Evolutionary conservation across 2,329 filamentous ascomycete genomes (phyloP).

Genomic region (Pseudogymnoascus verrucosus): DNA sequence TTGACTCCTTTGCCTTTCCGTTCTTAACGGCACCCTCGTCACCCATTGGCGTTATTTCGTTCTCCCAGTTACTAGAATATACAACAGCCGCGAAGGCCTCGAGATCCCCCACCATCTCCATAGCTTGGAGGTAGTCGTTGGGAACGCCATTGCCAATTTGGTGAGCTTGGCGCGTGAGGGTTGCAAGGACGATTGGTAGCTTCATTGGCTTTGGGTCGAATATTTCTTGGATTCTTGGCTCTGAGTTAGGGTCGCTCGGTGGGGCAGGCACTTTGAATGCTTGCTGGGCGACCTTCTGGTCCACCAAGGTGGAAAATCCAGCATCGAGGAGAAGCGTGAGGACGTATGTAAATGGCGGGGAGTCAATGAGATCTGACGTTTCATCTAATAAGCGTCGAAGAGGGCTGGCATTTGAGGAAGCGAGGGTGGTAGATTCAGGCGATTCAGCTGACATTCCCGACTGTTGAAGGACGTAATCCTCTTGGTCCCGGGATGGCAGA

Average conservation of each 20-base stretch:
- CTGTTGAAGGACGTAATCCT: constrained; percentile 76
- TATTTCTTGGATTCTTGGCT: constrained; percentile 40
- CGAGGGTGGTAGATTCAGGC: constrained; percentile 30
- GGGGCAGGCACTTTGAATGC: constrained; percentile 59
- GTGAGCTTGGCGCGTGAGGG: constrained; percentile 86
- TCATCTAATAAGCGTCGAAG: constrained; percentile 86
- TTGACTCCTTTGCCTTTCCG: constrained; percentile 17
- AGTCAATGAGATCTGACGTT: constrained; percentile 91
- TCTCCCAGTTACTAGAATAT: constrained; percentile 77
- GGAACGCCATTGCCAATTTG: constrained; percentile 72
- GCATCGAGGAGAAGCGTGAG: constrained; percentile 79
- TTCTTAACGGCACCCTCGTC: constrained; percentile 13
- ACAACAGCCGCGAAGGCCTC: constrained; percentile 82
- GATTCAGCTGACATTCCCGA: constrained; percentile 65
- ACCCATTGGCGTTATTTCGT: constrained; percentile 42
- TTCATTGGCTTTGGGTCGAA: constrained; percentile 51
- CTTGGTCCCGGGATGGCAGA: constrained; percentile 69
- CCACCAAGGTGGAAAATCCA: constrained; percentile 75
- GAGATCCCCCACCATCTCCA: constrained; percentile 68
- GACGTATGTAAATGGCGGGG: constrained; percentile 81
- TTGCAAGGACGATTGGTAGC: constrained; percentile 81
- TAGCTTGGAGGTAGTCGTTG: constrained; percentile 63
- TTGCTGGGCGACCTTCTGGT: constrained; percentile 69
- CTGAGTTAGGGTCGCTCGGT: constrained; percentile 21
- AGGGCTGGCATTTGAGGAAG: constrained; percentile 36